Base-by-base conservation (phyloP, 2,329 filamentous ascomycete genomes). In the Ophiostoma angusticollis region DNA sequence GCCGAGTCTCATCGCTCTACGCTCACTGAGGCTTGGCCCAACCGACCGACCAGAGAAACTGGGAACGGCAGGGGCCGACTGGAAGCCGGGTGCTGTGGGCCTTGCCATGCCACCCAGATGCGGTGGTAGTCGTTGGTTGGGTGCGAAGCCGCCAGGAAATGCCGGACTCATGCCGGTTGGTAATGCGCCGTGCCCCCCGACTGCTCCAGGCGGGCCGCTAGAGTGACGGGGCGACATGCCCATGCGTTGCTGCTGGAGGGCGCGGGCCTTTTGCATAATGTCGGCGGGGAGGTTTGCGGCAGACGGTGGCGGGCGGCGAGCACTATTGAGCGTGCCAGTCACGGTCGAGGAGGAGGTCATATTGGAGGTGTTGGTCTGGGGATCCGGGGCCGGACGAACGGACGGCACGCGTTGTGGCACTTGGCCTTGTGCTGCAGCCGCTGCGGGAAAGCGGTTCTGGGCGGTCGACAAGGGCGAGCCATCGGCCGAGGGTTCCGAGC, bases 271-370 rank as follows among this genome's bases (percentile, higher is more conserved):
- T 25, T 58, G 54, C 47, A 66, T 56, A 32, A 64, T 54, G 31
- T 61, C 61, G 27, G 54, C 56, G 8, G 63, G 62, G 40, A 63
- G 44, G 21, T 46, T 58, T 30, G 55, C 55, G 1, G 63, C 53
- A 9, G 60, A 53, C 12, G 61, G 60, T 16, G 60, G 54, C 3
- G 72, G 74, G 35, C 71, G 65, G 42, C 75, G 64, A 5, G 72
- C 74, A 47, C 62, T 73, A 57, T 79, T 85, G 52, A 94, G 64
- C 42, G 83, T 72, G 29, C 85, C 85, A 4, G 87, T 65, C 29
- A 84, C 78, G 21, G 81, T 91, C n/a, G 86, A 94, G n/a, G 78
- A 86, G 6, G 80, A 63, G 40, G 74, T 84, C 75, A 93, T 86
- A 41, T 61, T 58, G 18, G 59, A 58, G 22, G 63, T 54, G 12